Conservation (phyloP, 2,329 filamentous ascomycete species). For the Diaporthe citri region DNA sequence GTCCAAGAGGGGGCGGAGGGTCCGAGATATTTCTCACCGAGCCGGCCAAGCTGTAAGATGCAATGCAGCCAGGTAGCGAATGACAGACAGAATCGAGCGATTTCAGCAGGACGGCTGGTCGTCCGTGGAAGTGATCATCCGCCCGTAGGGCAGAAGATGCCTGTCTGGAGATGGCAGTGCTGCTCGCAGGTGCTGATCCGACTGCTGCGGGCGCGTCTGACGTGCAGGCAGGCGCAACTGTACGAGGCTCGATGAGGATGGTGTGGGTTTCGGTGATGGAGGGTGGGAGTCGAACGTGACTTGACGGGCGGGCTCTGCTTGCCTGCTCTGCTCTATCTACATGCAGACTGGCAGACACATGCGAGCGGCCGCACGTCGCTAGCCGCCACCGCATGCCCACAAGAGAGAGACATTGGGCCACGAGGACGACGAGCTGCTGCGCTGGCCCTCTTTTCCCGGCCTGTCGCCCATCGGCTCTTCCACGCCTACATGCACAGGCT, state of each 20-base stretch:
- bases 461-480: not conserved
- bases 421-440: conserved; percentile 22
- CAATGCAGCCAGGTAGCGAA: conserved; percentile 17
- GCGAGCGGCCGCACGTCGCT: conserved; percentile 26
- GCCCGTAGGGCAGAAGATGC: conserved; percentile 35
- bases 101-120: conserved; percentile 3
- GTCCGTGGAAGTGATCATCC: conserved; percentile 29
- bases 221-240: conserved; percentile 33
- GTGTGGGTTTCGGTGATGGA: conserved; percentile 30
- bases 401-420: conserved; percentile 21
- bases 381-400: conserved; percentile 26
- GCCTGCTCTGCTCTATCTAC: conserved; percentile 9
- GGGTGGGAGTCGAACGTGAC: conserved; percentile 36
- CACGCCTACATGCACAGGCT: not conserved
- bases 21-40: conserved; percentile 27
- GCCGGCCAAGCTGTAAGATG: conserved; percentile 12
- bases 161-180: conserved; percentile 9
- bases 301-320: conserved; percentile 15
- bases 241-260: conserved; percentile 38
- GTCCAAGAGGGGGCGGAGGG: conserved; percentile 18
- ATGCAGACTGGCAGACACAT: conserved; percentile 5
- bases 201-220: conserved; percentile 29
- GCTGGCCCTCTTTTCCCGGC: conserved; percentile 11
- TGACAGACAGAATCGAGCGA: conserved; percentile 1
- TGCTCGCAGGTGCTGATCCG: not conserved